Conservation (phyloP, 202 grass and related monocot species). For the Panicum virgatum region DNA sequence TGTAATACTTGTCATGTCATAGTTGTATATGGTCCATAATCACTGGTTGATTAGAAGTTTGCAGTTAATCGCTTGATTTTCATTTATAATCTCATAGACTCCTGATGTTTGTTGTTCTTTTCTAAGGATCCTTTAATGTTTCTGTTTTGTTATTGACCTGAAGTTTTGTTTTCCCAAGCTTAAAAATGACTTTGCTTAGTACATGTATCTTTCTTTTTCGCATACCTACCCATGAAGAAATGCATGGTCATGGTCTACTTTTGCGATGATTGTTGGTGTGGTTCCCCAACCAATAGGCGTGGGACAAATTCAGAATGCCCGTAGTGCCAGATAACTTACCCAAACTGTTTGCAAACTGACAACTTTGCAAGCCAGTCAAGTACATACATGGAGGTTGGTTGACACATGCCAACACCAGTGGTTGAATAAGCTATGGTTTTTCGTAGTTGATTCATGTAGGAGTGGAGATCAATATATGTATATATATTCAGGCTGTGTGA, state of each 20-base stretch:
- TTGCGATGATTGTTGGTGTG: neutral
- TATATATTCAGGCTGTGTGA: neutral
- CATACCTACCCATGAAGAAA: neutral
- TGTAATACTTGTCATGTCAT: neutral
- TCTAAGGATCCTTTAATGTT: neutral
- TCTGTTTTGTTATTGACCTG: neutral
- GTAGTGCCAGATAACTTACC: neutral
- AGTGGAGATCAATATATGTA: neutral
- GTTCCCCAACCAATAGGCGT: neutral
- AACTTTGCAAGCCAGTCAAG: neutral
- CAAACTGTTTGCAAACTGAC: constrained; percentile 3
- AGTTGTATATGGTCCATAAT: neutral
- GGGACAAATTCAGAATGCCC: neutral
- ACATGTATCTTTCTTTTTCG: neutral
- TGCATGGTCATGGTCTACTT: neutral
- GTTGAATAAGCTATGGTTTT: neutral
- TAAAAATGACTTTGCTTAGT: neutral
- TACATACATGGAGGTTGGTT: neutral
- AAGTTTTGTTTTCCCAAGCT: neutral
- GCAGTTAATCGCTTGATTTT: neutral
- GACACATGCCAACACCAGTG: neutral
- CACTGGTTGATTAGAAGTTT: neutral
- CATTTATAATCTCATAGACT: neutral
- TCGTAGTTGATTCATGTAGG: neutral
- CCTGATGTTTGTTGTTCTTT: neutral